phyloP scores from a whole-genome alignment of 192 early-diverging fungal genomes.

The Umbelopsis vinacea region DNA sequence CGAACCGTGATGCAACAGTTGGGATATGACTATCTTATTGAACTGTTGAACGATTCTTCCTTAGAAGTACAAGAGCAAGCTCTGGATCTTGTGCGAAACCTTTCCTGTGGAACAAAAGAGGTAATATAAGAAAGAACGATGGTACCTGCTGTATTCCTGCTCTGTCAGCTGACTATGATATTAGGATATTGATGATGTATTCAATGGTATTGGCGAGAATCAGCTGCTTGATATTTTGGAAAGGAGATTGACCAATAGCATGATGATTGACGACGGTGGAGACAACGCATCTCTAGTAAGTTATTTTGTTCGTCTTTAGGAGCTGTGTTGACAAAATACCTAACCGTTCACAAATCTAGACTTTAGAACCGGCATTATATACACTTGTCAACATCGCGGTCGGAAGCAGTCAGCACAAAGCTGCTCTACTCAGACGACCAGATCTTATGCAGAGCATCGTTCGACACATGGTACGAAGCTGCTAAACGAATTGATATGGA shows the following conservation, averaged over 20 bases:
- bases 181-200: constrained; percentile 68
- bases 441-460: constrained; percentile 53
- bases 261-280: constrained; percentile 29
- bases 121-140: constrained; percentile 26
- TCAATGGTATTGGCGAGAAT: constrained; percentile 68
- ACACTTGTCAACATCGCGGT: constrained; percentile 74
- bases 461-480: constrained; percentile 45
- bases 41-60: constrained; percentile 65
- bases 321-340: neutral
- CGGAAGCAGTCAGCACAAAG: constrained; percentile 66
- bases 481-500: neutral
- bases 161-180: neutral
- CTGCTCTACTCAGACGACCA: constrained; percentile 58
- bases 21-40: constrained; percentile 62
- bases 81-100: constrained; percentile 73
- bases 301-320: neutral
- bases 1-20: constrained; percentile 67
- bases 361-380: constrained; percentile 59
- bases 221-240: constrained; percentile 67
- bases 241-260: constrained; percentile 54
- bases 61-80: constrained; percentile 76
- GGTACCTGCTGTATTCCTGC: neutral
- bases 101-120: constrained; percentile 58
- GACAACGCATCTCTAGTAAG: constrained; percentile 43
- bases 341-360: constrained; percentile 23